Evolutionary conservation across 805 yeast species (phyloP), one percentile per base, ranked within the genome.

Genomic region (Wickerhamomyces subpelliculosus): DNA sequence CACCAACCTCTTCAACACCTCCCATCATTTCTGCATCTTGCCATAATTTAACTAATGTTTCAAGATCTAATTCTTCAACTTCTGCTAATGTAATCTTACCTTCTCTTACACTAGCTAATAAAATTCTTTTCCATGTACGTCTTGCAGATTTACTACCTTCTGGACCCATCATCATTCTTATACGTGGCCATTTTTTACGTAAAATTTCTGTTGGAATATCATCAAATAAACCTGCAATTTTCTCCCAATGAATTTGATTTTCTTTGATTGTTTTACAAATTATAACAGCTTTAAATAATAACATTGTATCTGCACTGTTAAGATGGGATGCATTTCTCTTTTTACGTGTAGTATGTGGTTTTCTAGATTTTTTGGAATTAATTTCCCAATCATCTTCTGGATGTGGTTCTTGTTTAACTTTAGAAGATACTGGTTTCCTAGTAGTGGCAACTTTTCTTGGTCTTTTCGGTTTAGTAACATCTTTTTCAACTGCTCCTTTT

Each of bases 151-250:
- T 72, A 31, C 83, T 64, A 0, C 80, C 83, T 36, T 70, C 67
- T 13, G 61, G 58, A 0, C 93, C 93, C 27, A 80, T 74, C 70
- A 43, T 72, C 68, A 48, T 65, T 31, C 85, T 68, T 8, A 84
- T 68, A 16, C 73, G 65, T 2, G 82, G 75, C 96, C 96, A 89
- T 42, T 74, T 78, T 36, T 75, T 73, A 44, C 69, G 70, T 21
- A 81, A 59, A 10, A 68, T 62, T 8, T 68, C 73, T 2, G 72
- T 61, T 0, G 65, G 55, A 21, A 62, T 52, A 14, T 57, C 69
- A 5, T 61, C 66, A 34, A 84, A 72, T 6, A 75, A 54, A 0
- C 50, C 52, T 0, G 81, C 67, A 7, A 88, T 77, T 26, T 67
- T 58, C 0, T 68, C 70, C 83, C 94, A 88, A 42, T 77, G 79